Percentiles rank a stretch among this genome's conserved stretches.
Conservation (phyloP, 2,329 filamentous ascomycete species). For the Aspergillus chevalieri region DNA sequence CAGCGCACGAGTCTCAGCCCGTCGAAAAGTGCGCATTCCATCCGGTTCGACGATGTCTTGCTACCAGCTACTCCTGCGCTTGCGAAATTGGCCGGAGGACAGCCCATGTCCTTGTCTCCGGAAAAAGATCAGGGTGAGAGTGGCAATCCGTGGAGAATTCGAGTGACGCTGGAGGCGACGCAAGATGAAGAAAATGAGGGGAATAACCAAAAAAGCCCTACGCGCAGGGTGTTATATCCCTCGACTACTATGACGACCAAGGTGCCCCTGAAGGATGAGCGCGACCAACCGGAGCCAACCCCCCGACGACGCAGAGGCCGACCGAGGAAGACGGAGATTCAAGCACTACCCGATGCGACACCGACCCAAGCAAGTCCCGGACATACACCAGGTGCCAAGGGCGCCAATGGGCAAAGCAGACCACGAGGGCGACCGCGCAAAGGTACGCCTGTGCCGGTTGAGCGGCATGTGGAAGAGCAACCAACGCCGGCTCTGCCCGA, state of each 20-base stretch:
- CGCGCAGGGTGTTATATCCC: slow-evolving; percentile 26
- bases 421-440: slow-evolving; percentile 35
- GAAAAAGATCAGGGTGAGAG: slow-evolving; percentile 36
- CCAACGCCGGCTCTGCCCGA: background rate
- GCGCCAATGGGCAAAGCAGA: slow-evolving; percentile 25
- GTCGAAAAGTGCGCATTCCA: slow-evolving; percentile 33
- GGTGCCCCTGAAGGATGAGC: slow-evolving; percentile 37
- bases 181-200: slow-evolving; percentile 32
- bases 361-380: slow-evolving; percentile 28
- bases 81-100: slow-evolving; percentile 21
- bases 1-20: slow-evolving; percentile 31
- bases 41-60: slow-evolving; percentile 38
- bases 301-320: slow-evolving; percentile 38
- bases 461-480: slow-evolving; percentile 6
- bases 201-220: slow-evolving; percentile 20
- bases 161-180: slow-evolving; percentile 44
- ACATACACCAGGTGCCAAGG: slow-evolving; percentile 25
- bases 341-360: slow-evolving; percentile 25
- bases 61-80: slow-evolving; percentile 34
- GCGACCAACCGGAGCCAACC: slow-evolving; percentile 26
- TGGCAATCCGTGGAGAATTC: slow-evolving; percentile 44
- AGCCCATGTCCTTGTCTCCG: slow-evolving; percentile 28
- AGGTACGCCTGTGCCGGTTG: slow-evolving; percentile 17
- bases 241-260: slow-evolving; percentile 32
- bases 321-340: slow-evolving; percentile 37